A percentile compares a stretch with the other conserved stretches of the same genome.
Conservation (phyloP, 2,329 filamentous ascomycete genomes). For the Rugonectria rugulosa region DNA sequence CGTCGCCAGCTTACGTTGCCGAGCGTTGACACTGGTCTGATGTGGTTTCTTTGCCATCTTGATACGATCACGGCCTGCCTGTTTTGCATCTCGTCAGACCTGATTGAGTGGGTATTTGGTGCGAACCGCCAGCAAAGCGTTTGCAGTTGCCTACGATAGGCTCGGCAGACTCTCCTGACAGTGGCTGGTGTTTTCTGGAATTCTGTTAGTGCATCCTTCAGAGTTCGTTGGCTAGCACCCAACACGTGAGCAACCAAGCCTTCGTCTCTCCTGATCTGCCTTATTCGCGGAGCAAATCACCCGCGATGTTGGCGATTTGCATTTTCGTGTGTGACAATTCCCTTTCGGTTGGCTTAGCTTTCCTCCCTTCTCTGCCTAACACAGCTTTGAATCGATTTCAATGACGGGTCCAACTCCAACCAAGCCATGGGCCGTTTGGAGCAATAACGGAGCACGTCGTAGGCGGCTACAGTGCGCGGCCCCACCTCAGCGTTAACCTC, state of each 20-base stretch:
- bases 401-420: no score
- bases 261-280: no score
- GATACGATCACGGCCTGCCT: background rate
- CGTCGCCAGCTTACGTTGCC: background rate
- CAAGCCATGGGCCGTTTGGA: background rate
- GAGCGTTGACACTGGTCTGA: background rate
- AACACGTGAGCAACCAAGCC: no score
- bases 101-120: background rate
- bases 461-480: background rate
- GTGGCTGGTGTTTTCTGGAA: slow-evolving; percentile 18
- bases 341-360: no score
- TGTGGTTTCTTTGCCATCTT: background rate
- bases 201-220: slow-evolving; percentile 12
- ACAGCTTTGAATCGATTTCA: no score
- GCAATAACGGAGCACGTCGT: background rate
- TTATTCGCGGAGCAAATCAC: background rate
- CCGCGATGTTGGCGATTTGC: background rate
- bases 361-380: no score
- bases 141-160: slow-evolving; percentile 6
- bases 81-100: background rate
- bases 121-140: background rate
- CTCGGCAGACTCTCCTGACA: background rate
- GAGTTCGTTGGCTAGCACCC: background rate
- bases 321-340: background rate
- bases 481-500: background rate